Conservation (phyloP, 345 rosid species). For the Garcia nutans region DNA sequence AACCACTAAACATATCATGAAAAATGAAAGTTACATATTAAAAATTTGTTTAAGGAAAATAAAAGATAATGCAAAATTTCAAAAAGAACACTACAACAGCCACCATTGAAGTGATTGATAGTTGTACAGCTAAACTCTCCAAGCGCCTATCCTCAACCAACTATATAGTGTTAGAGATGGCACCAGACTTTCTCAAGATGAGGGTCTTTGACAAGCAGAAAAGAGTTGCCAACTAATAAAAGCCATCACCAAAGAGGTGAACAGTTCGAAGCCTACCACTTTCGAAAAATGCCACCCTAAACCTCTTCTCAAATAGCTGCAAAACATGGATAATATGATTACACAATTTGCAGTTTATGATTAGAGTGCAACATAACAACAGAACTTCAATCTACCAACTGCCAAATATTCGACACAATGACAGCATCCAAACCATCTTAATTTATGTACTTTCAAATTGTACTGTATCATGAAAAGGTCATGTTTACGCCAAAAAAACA, state of each 20-base stretch:
- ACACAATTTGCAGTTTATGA: not conserved
- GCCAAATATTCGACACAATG: not conserved
- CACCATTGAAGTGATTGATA: not conserved
- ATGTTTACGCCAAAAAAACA: not conserved
- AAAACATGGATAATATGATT: conserved; percentile 4
- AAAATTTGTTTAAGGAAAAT: not conserved
- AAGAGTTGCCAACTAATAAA: conserved; percentile 91
- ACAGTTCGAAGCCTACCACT: conserved; percentile 87
- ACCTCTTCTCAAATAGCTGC: conserved; percentile 82
- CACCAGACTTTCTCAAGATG: conserved; percentile 39
- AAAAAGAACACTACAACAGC: conserved; percentile 2
- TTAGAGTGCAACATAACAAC: not conserved
- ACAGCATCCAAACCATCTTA: not conserved
- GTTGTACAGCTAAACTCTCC: not conserved
- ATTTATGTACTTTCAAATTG: not conserved
- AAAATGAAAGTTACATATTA: not conserved
- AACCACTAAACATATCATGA: not conserved
- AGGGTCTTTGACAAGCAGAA: conserved; percentile 82
- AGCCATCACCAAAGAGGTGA: conserved; percentile 78
- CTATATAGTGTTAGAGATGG: not conserved
- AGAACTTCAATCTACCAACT: not conserved
- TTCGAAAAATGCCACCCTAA: conserved; percentile 90
- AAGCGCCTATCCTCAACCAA: not conserved
- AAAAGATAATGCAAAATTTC: not conserved
- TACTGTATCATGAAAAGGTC: not conserved